Evolutionary conservation across 2,329 filamentous ascomycete genomes (phyloP), one percentile per base, ranked within the genome.

Genomic region (Thielaviopsis ethacetica): DNA sequence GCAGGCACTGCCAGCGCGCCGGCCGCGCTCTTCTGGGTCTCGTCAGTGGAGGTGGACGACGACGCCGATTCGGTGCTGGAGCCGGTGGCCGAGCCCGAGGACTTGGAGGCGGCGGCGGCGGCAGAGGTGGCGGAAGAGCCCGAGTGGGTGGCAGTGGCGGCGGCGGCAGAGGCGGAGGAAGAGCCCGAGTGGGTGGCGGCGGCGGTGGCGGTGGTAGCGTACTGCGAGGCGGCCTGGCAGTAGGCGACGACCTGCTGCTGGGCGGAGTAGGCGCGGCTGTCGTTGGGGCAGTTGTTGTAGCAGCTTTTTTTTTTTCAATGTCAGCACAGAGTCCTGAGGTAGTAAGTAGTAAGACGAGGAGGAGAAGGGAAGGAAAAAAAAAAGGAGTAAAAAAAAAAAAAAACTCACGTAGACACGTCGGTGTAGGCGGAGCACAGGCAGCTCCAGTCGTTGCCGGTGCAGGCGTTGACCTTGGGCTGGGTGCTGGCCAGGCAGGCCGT

Each of bases 221-320:
- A 73, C 65, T 73, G 69, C 61, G 69, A 72, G 61, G 73, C 75
- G 63, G 75, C 71, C 59, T 68, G 66, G 71, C 76, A 79, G 71
- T 68, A 73, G 65, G 71, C 69, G 61, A 66, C 66, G 62, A 74
- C 70, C 66, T 74, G 70, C 63, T 68, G 66, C 55, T 68, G 62
- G 63, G 69, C 70, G 21, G 66, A 58, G 57, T 64, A 58, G 62
- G 65, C 68, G 53, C 72, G 70, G 56, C 65, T 1, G 67, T 79
- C 76, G 64, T 74, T 69, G 66, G 77, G 77, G 71, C 77, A 79
- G 73, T 79, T 79, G 72, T 77, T 76, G 71, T 72, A 79, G 75
- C 76, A 79, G 62, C 75, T n/a, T 53, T 24, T 26, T 24, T 24
- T 22, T 22, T 54, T 22, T 30, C 9, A 10, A 30, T 38, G 51